These are phyloP conservation scores for Podospora comata DNA, from an alignment of 495 filamentous ascomycete genomes.

Conservation along the genomic window DNA sequence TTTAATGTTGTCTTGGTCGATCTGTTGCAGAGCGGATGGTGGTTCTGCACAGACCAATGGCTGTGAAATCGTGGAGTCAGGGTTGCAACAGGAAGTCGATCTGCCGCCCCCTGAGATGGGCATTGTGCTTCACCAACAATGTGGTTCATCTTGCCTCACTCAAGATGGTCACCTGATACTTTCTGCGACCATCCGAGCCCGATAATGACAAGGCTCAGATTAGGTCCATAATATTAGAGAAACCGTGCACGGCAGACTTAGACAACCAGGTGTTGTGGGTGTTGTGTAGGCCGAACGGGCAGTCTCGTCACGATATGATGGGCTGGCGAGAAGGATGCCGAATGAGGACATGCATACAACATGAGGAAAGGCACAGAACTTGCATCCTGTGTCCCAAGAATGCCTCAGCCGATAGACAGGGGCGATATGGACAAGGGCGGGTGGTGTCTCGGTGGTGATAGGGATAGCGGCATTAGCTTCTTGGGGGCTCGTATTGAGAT, in stretches of 20 bases:
- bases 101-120: background rate
- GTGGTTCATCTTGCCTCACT: background rate
- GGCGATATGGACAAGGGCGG: slow-evolving; percentile 5
- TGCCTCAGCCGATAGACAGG: slow-evolving; percentile 5
- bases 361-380: background rate
- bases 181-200: background rate
- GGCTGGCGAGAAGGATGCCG: slow-evolving; percentile 4
- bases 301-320: background rate
- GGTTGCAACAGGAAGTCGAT: slow-evolving; percentile 1
- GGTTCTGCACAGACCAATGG: background rate
- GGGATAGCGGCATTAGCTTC: slow-evolving; percentile 14
- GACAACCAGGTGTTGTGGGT: background rate
- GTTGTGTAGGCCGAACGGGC: background rate
- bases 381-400: background rate
- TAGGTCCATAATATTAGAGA: background rate
- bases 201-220: slow-evolving; percentile 8
- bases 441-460: background rate
- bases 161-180: background rate
- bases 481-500: slow-evolving; percentile 21
- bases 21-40: background rate
- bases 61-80: background rate
- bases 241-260: slow-evolving; percentile 4
- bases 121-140: background rate
- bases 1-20: background rate
- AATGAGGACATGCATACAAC: slow-evolving; percentile 10